Evolutionary conservation across 257 asterid genomes (phyloP), one percentile per base, ranked within the genome.

Genomic region (Fraxinus cuspidata): DNA sequence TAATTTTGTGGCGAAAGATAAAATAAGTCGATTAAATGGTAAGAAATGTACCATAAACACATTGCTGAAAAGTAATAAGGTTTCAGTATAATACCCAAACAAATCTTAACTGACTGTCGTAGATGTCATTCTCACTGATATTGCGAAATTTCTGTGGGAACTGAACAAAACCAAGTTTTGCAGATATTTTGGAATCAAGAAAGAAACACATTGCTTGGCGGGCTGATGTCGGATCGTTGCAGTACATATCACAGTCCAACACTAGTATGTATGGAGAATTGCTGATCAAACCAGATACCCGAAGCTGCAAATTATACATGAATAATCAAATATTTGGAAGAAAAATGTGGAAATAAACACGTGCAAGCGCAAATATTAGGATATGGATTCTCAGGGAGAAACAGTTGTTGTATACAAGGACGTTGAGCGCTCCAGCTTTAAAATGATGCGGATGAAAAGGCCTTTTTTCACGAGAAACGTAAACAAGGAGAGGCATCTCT

Each of bases 341-440:
- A 71, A 67, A 25, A 23, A 25, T 8, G 8, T 12, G 53, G 53
- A 44, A 15, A 44, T 12, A 15, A 44, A 44, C 53, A 40, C 16
- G 3, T 40, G 49, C 16, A 40, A 11, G 15, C 16, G 16, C 6
- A n/a, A n/a, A 19, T 7, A 19, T 19, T 18, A 19, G 7, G 27
- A 53, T 7, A 28, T 7, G 64, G 67, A 49, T 21, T 31, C 49
- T 5, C 7, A 4, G 31, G 73, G 29, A 70, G 32, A 60, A 75
- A 34, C 23, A 53, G 60, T 21, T 58, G 34, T 25, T 58, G 34
- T 25, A 27, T 86, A 92, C 97, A 34, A 92, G 91, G 44, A 76
- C 82, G 67, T 90, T 92, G 70, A 92, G 81, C 4, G 96, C 92
- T 75, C 97, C 97, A 25, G 91, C 97, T 87, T 91, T 93, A 86